Evolutionary conservation across 176 grass and related monocot genomes (phyloP).

Genomic region (Oryza glaberrima): DNA sequence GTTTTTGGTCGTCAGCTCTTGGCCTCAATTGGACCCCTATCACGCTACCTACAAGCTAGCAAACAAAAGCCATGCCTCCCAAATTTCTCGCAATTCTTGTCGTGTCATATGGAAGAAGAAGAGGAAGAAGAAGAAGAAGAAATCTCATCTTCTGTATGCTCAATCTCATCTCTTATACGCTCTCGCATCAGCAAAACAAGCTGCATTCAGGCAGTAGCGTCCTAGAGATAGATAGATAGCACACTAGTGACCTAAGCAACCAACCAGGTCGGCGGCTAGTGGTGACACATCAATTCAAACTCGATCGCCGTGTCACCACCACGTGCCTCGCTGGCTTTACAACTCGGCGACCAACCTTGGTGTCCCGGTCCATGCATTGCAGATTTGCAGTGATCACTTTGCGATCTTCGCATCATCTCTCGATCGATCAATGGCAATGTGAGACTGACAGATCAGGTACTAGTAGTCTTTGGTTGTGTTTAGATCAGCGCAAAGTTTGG

Average conservation of each 20-base stretch:
- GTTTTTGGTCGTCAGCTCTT: background rate
- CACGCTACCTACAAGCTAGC: background rate
- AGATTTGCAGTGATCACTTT: background rate
- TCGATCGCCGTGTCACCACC: background rate
- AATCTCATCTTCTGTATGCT: background rate
- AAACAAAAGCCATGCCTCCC: background rate
- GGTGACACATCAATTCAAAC: background rate
- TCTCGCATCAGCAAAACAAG: slow-evolving; percentile 4
- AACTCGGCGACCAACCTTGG: slow-evolving; percentile 5
- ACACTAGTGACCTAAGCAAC: background rate
- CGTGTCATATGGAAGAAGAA: background rate
- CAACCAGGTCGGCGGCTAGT: background rate
- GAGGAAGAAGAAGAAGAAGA: background rate
- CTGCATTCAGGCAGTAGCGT: background rate
- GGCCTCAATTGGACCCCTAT: background rate
- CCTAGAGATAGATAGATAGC: background rate
- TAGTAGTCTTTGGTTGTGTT: background rate
- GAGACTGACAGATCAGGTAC: background rate
- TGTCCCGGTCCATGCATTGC: background rate
- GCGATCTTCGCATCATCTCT: background rate
- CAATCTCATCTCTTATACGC: background rate
- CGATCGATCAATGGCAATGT: background rate
- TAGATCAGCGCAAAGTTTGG: no score
- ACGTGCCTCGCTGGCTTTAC: slow-evolving; percentile 27
- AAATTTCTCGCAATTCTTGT: background rate